These are phyloP conservation scores for Calonectria naviculata DNA, from an alignment of 2,329 filamentous ascomycete species.

Conservation along the genomic window DNA sequence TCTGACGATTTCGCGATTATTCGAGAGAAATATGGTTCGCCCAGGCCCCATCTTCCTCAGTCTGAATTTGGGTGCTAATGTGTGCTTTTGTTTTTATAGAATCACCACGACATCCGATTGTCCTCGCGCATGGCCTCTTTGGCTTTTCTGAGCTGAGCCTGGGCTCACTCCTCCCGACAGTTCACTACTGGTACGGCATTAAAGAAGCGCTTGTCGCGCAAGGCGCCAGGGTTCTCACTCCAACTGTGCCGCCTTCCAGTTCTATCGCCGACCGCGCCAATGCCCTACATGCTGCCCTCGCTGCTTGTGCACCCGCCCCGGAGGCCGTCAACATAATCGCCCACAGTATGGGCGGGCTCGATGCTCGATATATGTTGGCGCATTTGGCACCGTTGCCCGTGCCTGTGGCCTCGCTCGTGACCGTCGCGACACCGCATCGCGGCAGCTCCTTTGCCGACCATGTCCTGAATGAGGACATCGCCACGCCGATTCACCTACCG, in stretches of 20 bases:
- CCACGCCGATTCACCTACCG: conserved; percentile 59
- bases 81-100: conserved; percentile 46
- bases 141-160: conserved; percentile 70
- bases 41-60: neutral
- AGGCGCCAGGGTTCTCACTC: conserved; percentile 66
- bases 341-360: conserved; percentile 76
- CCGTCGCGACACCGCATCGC: conserved; percentile 66
- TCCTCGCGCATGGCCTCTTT: conserved; percentile 73
- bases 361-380: conserved; percentile 74
- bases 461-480: conserved; percentile 54
- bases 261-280: conserved; percentile 71
- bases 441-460: conserved; percentile 68
- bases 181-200: conserved; percentile 76
- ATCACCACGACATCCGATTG: conserved; percentile 70
- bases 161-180: conserved; percentile 61
- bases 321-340: conserved; percentile 78
- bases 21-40: conserved; percentile 56
- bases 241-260: conserved; percentile 70
- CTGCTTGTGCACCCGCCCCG: conserved; percentile 48
- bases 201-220: conserved; percentile 65
- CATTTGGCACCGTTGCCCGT: conserved; percentile 60
- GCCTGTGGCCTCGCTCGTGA: conserved; percentile 63
- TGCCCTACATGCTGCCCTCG: conserved; percentile 66
- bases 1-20: conserved; percentile 59
- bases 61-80: neutral